Percentiles rank a stretch among this genome's conserved stretches.
Conservation (phyloP, 345 rosid genomes). For the Abelmoschus esculentus region DNA sequence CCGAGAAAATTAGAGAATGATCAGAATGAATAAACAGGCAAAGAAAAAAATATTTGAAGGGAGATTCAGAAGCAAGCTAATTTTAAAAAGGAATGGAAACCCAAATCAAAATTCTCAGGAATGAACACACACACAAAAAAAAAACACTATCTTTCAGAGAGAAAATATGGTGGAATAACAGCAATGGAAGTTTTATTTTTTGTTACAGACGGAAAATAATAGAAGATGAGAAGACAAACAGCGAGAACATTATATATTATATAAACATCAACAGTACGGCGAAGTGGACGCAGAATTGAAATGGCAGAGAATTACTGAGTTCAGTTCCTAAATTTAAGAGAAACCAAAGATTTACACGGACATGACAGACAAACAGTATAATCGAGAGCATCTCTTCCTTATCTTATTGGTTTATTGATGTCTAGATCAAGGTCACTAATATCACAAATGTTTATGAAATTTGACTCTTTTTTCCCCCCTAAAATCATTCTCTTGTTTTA, state of each 20-base stretch:
- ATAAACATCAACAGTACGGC: not conserved
- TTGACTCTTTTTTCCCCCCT: no score
- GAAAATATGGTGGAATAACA: not conserved
- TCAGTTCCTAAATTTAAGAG: slow-evolving; percentile 12
- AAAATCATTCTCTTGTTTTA: no score
- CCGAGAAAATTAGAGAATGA: not conserved
- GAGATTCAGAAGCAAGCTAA: not conserved
- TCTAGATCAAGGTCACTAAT: no score
- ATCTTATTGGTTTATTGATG: no score
- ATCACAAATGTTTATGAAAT: no score
- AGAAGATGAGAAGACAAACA: not conserved
- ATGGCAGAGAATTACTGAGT: not conserved
- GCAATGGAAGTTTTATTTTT: not conserved
- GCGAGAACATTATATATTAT: not conserved
- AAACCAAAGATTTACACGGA: slow-evolving; percentile 16
- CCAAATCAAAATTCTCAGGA: slow-evolving; percentile 22
- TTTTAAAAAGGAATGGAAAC: not conserved
- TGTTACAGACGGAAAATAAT: not conserved
- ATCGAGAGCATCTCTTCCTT: no score
- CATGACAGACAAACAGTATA: not conserved
- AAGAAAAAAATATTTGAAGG: not conserved
- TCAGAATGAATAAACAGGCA: not conserved
- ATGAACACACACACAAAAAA: not conserved
- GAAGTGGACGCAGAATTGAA: not conserved
- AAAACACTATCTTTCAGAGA: not conserved